Evolutionary conservation across 192 early-diverging fungal genomes (phyloP).

Genomic region (Diversispora eburnea): DNA sequence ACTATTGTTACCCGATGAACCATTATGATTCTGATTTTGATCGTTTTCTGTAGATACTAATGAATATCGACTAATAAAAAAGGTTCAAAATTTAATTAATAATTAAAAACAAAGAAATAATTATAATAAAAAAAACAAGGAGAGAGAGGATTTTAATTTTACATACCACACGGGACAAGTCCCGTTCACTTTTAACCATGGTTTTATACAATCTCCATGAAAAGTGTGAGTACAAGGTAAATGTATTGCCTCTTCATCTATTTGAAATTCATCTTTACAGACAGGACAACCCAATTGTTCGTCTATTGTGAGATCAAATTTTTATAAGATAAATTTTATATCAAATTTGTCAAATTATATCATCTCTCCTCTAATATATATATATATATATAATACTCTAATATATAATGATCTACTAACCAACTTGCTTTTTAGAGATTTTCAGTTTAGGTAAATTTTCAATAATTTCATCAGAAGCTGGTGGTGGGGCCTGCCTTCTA

Average conservation of each 20-base stretch:
- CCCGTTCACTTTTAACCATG: constrained; percentile 92
- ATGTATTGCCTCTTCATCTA: constrained; percentile 59
- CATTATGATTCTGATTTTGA: constrained; percentile 2
- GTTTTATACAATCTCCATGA: constrained; percentile 83
- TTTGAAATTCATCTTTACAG: constrained; percentile 84
- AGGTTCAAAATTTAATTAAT: not conserved
- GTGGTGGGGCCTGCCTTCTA: constrained; percentile 73
- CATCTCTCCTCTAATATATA: not conserved
- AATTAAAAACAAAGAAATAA: too few species aligned
- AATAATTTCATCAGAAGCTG: constrained; percentile 76
- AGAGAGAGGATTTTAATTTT: too few species aligned
- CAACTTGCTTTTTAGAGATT: constrained; percentile 51
- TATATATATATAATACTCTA: not conserved
- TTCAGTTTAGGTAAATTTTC: constrained; percentile 52
- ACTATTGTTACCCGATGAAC: not conserved
- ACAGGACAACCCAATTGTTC: constrained; percentile 77
- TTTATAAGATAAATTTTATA: not conserved
- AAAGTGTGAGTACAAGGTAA: constrained; percentile 88
- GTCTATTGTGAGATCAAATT: constrained; percentile 31
- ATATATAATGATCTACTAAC: constrained; percentile 29
- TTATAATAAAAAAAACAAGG: too few species aligned
- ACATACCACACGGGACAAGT: constrained; percentile 85
- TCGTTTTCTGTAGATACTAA: not conserved
- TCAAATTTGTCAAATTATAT: not conserved
- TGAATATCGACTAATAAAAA: constrained; percentile 26